Base-by-base conservation (phyloP, 306 rosid species). In the Mucuna pruriens region DNA sequence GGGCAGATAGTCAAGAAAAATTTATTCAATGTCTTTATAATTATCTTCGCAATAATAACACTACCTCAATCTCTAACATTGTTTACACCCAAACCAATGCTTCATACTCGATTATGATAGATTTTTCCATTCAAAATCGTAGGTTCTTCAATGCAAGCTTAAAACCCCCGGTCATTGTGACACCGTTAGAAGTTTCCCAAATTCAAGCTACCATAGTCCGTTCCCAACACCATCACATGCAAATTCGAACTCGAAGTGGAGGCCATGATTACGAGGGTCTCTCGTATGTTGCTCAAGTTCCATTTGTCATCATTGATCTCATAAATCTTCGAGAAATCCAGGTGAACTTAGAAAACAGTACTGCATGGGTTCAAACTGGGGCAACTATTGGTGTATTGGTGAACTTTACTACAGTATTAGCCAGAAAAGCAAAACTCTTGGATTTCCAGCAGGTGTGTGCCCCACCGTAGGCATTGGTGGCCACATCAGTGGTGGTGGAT, bases 161-260 rank as follows among this genome's bases (percentile, higher is more conserved):
- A 3, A 67, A 82, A 76, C 82, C 85, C 54, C 72, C 68, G 2
- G 65, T 76, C 55, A 76, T 82, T 19, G 71, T 76, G 3, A 76
- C 60, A 26, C 71, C 80, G 3, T 4, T 10, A 0, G 61, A 84
- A 22, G 42, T 82, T 3, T 88, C 91, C 31, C 90, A 90, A 76
- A 71, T 88, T 75, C 93, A 88, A 85, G 87, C 88, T 29, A 61
- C 90, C 0, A 52, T 89, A 22, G 38, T 78, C 11, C 88, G 90
- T 74, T 70, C 87, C 75, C 71, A 75, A 82, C 57, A 64, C 73
- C 86, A 87, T 6, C 85, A 63, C 71, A 16, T 89, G 4, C 84
- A 92, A 64, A 54, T 90, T 69, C 62, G 92, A 77, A 88, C 85
- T 51, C 83, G 91, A 44, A 92, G 94, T 4, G 92, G 97, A 0